Base-by-base conservation (phyloP, 1,139 yeast genomes). In the Protomyces macrosporus region DNA sequence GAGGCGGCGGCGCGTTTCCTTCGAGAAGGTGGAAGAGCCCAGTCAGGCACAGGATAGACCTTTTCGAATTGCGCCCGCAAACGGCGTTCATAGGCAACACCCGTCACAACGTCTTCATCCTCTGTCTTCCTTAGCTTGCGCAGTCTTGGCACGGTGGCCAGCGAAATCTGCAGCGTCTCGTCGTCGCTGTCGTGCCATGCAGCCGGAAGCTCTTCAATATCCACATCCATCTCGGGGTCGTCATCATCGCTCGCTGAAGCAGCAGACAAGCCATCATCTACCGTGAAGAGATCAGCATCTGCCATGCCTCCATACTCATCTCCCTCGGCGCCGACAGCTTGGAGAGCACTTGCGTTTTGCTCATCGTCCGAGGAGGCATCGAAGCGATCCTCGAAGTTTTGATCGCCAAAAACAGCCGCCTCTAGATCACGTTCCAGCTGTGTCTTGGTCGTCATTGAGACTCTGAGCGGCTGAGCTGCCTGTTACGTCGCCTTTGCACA, bases 151-250 rank as follows among this genome's bases (percentile, higher is more conserved):
- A 86, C 78, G 1, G 82, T 73, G 6, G 79, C 75, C 37, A 95
- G 76, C 0, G 95, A 83, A 4, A 93, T 80, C 32, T 77, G 77
- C 35, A 88, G 71, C 63, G 79, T 79, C 69, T 91, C 98, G 73
- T 93, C 98, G 72, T 93, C 98, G 66, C 95, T 87, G 75, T 93
- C 99, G 23, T 76, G 76, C 99, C 99, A 95, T 6, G 90, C 96
- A 65, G 79, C 14, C 77, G 80, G 10, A 75, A 77, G 42, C 75
- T 78, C 74, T 4, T 71, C 75, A 9, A 69, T 67, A 30, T 70
- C 73, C 5, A 68, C 65, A 33, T 68, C 67, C 14, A 51, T 55
- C 23, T 23, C 23, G 10, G 55, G 52, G 3, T n/a, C 30, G 12
- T 23, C n/a, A 42, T 14, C 23, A 4, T 68, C 75, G 33, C 71